phyloP scores from a whole-genome alignment of 805 yeast genomes.

The Zygoascus bituminiphila region DNA sequence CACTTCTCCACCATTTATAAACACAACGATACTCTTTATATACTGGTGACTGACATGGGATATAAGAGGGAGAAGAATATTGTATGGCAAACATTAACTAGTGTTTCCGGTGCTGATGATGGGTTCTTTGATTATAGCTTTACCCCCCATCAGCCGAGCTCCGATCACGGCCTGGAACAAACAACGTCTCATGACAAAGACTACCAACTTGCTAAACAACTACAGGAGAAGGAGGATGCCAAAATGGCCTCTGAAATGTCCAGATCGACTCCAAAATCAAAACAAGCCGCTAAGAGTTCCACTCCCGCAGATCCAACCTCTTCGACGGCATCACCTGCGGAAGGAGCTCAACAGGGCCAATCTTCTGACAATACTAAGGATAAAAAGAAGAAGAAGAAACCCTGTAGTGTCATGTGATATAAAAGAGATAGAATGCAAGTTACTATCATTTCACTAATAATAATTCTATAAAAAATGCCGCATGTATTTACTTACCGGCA shows the following conservation, averaged over 20 bases:
- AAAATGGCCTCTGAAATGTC: slow-evolving; percentile 17
- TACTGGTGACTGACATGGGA: slow-evolving; percentile 69
- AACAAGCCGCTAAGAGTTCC: slow-evolving; percentile 1
- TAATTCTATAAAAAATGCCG: too few species aligned
- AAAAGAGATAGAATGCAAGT: not conserved
- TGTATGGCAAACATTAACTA: slow-evolving; percentile 75
- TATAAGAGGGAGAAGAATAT: slow-evolving; percentile 40
- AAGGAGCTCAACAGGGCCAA: slow-evolving; percentile 3
- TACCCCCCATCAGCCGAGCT: slow-evolving; percentile 3
- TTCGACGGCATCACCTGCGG: slow-evolving; percentile 1
- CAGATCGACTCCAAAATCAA: not conserved
- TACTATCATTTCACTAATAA: not conserved
- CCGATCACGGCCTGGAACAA: too few species aligned
- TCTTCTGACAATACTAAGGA: slow-evolving; percentile 1
- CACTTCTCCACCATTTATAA: slow-evolving; percentile 67
- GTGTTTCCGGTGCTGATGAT: slow-evolving; percentile 63
- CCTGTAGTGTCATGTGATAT: slow-evolving; percentile 11
- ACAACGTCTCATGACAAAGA: slow-evolving; percentile 17
- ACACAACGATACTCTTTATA: slow-evolving; percentile 41
- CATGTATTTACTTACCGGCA: too few species aligned
- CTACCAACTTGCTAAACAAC: slow-evolving; percentile 25
- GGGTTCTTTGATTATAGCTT: slow-evolving; percentile 37
- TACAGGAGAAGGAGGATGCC: slow-evolving; percentile 27
- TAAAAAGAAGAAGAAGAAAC: slow-evolving; percentile 14
- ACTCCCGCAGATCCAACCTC: not conserved